Evolutionary conservation across 345 rosid species (phyloP).

Genomic region (Lepidium sativum): DNA sequence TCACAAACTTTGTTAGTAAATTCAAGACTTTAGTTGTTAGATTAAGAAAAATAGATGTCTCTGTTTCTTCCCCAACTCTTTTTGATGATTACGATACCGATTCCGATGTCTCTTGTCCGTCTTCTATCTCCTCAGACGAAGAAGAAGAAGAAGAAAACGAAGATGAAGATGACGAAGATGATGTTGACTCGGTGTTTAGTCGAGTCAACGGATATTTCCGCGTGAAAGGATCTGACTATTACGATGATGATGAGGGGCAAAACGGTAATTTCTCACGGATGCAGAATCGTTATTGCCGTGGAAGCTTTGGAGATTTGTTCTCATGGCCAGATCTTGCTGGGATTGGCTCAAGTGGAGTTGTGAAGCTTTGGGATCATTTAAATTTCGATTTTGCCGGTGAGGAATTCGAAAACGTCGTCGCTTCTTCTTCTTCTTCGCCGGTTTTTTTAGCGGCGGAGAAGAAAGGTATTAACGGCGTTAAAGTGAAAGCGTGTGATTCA

Average conservation of each 20-base stretch:
- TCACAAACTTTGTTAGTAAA: slow-evolving; percentile 39
- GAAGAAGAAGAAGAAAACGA: slow-evolving; percentile 17
- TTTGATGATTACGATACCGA: slow-evolving; percentile 38
- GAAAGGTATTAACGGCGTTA: slow-evolving; percentile 22
- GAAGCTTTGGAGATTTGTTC: slow-evolving; percentile 40
- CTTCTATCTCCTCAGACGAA: slow-evolving; percentile 27
- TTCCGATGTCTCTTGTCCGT: slow-evolving; percentile 28
- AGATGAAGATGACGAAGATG: slow-evolving; percentile 17
- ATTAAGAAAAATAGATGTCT: slow-evolving; percentile 21
- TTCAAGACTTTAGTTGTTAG: slow-evolving; percentile 45
- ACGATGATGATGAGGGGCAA: not conserved
- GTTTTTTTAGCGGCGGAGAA: slow-evolving; percentile 37
- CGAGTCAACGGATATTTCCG: slow-evolving; percentile 35
- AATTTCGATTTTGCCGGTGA: slow-evolving; percentile 28
- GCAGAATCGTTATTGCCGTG: slow-evolving; percentile 27
- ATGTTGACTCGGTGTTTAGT: slow-evolving; percentile 9
- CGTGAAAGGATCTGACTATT: slow-evolving; percentile 34
- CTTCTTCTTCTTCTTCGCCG: slow-evolving; percentile 38
- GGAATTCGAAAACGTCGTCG: slow-evolving; percentile 30
- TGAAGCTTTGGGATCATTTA: slow-evolving; percentile 30
- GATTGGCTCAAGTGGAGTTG: slow-evolving; percentile 27
- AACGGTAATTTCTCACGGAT: not conserved
- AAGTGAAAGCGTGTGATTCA: slow-evolving; percentile 52
- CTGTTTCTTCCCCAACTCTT: slow-evolving; percentile 9
- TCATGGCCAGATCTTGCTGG: slow-evolving; percentile 31